Percentiles rank a stretch among this genome's conserved stretches.
Evolutionary conservation across 1,284 basidiomycete genomes (phyloP).

Genomic region (Malassezia obtusa): DNA sequence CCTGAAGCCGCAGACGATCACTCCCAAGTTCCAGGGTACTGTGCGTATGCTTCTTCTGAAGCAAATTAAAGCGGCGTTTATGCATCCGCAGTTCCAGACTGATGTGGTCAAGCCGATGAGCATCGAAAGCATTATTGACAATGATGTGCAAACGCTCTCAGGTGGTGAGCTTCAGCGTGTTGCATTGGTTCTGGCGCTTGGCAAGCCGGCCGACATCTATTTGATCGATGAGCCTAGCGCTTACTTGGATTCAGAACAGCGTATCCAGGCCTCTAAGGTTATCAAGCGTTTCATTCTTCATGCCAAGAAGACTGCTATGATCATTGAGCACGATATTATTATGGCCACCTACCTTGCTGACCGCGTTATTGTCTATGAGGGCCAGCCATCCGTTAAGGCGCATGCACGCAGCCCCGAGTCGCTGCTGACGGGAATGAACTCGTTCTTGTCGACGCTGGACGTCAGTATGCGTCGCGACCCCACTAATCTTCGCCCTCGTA

Average conservation of each 20-base stretch:
- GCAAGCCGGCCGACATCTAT: slow-evolving; percentile 47
- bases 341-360: slow-evolving; percentile 47
- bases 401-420: slow-evolving; percentile 40
- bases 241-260: slow-evolving; percentile 48
- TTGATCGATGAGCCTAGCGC: slow-evolving; percentile 48
- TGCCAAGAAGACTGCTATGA: slow-evolving; percentile 47
- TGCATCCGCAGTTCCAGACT: slow-evolving; percentile 49
- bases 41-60: slow-evolving; percentile 47
- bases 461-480: slow-evolving; percentile 47
- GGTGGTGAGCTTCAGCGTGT: slow-evolving; percentile 48
- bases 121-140: slow-evolving; percentile 45
- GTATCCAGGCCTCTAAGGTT: slow-evolving; percentile 45
- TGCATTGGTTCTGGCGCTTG: slow-evolving; percentile 43
- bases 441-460: slow-evolving; percentile 42
- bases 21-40: slow-evolving; percentile 48
- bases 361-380: slow-evolving; percentile 46
- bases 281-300: slow-evolving; percentile 49
- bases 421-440: slow-evolving; percentile 46
- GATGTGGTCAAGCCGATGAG: slow-evolving; percentile 49
- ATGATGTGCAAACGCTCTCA: slow-evolving; percentile 47
- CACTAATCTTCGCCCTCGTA: slow-evolving; percentile 44
- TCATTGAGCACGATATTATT: slow-evolving; percentile 48
- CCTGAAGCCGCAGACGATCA: slow-evolving; percentile 47
- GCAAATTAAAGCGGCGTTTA: slow-evolving; percentile 47
- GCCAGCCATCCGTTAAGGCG: slow-evolving; percentile 42